Conservation (phyloP, 805 yeast species). For the Candida silvicultrix region DNA sequence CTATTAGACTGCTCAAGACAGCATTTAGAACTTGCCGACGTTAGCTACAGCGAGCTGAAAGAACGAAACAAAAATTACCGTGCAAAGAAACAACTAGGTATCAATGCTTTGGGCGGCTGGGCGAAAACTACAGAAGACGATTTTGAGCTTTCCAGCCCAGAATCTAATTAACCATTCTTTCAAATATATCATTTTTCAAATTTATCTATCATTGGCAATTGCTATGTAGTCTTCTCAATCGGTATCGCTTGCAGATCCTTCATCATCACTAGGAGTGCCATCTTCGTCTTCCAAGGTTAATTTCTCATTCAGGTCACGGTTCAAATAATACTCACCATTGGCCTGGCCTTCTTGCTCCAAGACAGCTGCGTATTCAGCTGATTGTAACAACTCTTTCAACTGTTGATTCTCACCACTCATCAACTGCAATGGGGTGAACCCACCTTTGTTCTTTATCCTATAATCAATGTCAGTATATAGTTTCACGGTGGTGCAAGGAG, state of each 20-base stretch:
- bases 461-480: not conserved
- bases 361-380: slow-evolving; percentile 73
- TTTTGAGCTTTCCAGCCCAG: not conserved
- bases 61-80: slow-evolving; percentile 21
- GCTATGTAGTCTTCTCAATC: too few relatives aligned
- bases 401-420: slow-evolving; percentile 47
- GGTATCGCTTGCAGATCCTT: slow-evolving; percentile 6
- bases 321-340: slow-evolving; percentile 23
- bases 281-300: slow-evolving; percentile 23
- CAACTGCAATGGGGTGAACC: slow-evolving; percentile 72
- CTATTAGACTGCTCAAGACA: slow-evolving; percentile 16
- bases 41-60: slow-evolving; percentile 29
- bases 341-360: slow-evolving; percentile 27
- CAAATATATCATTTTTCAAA: not conserved
- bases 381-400: slow-evolving; percentile 59
- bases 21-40: slow-evolving; percentile 8
- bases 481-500: too few relatives aligned
- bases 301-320: slow-evolving; percentile 4
- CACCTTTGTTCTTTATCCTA: slow-evolving; percentile 46
- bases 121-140: slow-evolving; percentile 37
- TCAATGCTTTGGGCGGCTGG: slow-evolving; percentile 39
- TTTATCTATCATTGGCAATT: too few relatives aligned
- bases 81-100: slow-evolving; percentile 22
- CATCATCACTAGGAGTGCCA: slow-evolving; percentile 28
- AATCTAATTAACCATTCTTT: not conserved